Conservation (phyloP, 345 rosid genomes). For the Microcos paniculata region DNA sequence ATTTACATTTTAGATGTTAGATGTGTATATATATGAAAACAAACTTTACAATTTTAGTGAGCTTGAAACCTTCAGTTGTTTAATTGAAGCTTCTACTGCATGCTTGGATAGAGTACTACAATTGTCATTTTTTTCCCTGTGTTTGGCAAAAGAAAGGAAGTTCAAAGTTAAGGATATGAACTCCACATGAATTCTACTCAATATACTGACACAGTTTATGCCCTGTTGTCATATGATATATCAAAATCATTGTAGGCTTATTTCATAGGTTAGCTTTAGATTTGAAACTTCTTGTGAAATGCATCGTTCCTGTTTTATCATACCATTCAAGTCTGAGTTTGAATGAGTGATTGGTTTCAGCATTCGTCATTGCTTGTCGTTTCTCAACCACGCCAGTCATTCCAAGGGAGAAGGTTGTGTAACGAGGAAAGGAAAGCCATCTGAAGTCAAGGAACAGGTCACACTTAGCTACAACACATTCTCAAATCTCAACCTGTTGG, state of each 20-base stretch:
- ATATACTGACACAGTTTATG: no score
- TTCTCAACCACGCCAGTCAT: slow-evolving; percentile 47
- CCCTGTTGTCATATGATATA: neutral
- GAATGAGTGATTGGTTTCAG: slow-evolving; percentile 44
- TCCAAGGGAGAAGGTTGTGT: slow-evolving; percentile 18
- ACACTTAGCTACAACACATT: neutral
- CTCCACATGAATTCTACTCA: neutral
- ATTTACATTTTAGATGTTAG: neutral
- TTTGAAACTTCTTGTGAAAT: neutral
- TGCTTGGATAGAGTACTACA: neutral
- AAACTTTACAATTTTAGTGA: neutral
- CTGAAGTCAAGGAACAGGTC: neutral
- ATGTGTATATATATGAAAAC: neutral
- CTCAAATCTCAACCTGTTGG: neutral
- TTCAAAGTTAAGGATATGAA: neutral
- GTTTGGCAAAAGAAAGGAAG: neutral
- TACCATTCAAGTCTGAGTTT: neutral
- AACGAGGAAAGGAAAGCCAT: neutral
- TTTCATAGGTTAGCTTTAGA: neutral
- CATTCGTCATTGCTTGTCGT: slow-evolving; percentile 56
- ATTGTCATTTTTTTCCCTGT: neutral
- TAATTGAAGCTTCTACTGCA: neutral
- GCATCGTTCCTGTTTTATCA: neutral
- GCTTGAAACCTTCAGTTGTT: neutral
- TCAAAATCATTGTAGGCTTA: neutral